Conservation (phyloP, 257 asterid species). For the Nicotiana obtusifolia region DNA sequence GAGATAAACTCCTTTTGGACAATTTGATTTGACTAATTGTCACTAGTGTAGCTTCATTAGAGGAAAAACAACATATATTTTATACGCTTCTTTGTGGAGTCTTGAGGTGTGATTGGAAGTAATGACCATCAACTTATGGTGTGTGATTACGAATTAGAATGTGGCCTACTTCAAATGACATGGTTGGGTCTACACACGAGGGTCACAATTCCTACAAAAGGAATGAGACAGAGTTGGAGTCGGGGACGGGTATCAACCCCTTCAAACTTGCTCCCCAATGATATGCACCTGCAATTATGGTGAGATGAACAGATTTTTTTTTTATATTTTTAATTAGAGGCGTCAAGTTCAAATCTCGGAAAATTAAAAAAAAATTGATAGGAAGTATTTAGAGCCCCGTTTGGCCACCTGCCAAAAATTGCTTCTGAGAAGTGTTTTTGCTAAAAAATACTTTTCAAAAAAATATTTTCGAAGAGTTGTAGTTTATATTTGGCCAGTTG, state of each 20-base stretch:
- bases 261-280: neutral
- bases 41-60: neutral
- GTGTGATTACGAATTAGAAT: neutral
- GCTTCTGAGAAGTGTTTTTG: too few relatives aligned
- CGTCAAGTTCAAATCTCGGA: too few relatives aligned
- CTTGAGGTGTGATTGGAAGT: neutral
- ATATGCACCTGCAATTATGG: neutral
- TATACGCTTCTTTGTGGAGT: conserved; percentile 1
- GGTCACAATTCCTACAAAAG: neutral
- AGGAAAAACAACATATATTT: neutral
- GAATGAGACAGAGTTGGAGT: conserved; percentile 1
- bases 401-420: too few relatives aligned
- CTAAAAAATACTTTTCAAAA: too few relatives aligned
- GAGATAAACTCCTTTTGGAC: neutral
- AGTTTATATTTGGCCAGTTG: too few relatives aligned
- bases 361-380: too few relatives aligned
- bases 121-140: neutral
- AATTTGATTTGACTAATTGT: neutral
- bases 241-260: neutral
- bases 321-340: too few relatives aligned
- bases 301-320: too few relatives aligned
- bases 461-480: too few relatives aligned
- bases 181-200: neutral
- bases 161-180: neutral
- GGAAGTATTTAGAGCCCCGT: too few relatives aligned